A percentile compares a stretch with the other conserved stretches of the same genome.
These are phyloP conservation scores for Verticillium nonalfalfae DNA, from an alignment of 2,329 filamentous ascomycete species.

Conservation along the genomic window DNA sequence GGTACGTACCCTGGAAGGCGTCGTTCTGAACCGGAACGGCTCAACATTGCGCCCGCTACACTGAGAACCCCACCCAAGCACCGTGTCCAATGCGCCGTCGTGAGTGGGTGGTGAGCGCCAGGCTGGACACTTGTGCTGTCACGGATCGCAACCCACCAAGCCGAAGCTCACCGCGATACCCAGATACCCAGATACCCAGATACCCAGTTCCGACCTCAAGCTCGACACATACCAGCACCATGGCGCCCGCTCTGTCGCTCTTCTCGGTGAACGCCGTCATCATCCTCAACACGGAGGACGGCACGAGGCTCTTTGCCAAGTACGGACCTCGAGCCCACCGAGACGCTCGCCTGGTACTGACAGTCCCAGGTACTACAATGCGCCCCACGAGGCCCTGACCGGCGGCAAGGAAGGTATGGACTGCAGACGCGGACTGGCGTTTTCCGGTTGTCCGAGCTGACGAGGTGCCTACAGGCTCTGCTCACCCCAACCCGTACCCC, in stretches of 20 bases:
- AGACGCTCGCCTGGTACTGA: conserved; percentile 38
- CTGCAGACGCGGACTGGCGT: not conserved
- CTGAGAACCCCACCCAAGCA: not conserved
- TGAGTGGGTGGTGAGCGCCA: not conserved
- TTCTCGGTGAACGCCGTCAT: conserved; percentile 73
- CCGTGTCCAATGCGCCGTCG: not conserved
- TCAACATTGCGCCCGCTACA: not conserved
- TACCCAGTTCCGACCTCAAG: too few relatives aligned
- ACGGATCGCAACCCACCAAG: not conserved
- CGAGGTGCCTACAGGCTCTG: not conserved
- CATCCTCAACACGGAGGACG: conserved; percentile 79
- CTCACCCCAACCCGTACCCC: conserved; percentile 62
- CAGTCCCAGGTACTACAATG: conserved; percentile 26
- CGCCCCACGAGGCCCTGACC: conserved; percentile 38
- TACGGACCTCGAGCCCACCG: conserved; percentile 58
- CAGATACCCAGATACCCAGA: too few relatives aligned
- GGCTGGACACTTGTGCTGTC: not conserved
- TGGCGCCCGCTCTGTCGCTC: conserved; percentile 71
- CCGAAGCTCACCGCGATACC: not conserved
- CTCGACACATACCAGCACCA: conserved; percentile 24
- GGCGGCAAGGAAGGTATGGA: conserved; percentile 15
- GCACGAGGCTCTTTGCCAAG: conserved; percentile 86
- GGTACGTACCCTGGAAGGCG: not conserved
- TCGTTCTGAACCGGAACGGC: conserved; percentile 1
- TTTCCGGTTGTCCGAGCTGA: not conserved